Conservation (phyloP, 371 early-diverging fungal genomes). For the Circinella minor region DNA sequence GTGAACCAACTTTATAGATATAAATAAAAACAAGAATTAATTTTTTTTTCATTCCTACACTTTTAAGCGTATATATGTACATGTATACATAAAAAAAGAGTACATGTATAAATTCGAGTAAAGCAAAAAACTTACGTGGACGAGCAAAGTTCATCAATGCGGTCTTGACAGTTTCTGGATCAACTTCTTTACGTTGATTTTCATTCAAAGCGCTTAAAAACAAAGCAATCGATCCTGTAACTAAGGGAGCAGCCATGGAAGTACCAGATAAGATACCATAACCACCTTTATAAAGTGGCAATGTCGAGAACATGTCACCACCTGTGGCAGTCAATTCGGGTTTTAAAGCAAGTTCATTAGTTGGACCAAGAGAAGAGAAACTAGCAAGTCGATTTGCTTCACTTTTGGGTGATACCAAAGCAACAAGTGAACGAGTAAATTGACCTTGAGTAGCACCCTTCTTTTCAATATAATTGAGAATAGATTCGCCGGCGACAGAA, state of each 20-base stretch:
- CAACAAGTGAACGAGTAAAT: neutral
- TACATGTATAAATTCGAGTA: too few relatives aligned
- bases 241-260: constrained; percentile 66
- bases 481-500: neutral
- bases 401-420: constrained; percentile 7
- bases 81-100: too few relatives aligned
- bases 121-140: constrained; percentile 18
- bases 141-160: constrained; percentile 54
- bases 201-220: constrained; percentile 37
- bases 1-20: constrained; percentile 21
- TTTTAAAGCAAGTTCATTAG: constrained; percentile 47
- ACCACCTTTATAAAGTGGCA: constrained; percentile 36
- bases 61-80: too few relatives aligned
- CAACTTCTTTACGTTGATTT: neutral
- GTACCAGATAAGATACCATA: constrained; percentile 73
- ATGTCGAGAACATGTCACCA: constrained; percentile 70
- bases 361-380: constrained; percentile 53
- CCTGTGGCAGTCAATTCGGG: constrained; percentile 74
- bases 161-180: constrained; percentile 16
- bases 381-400: constrained; percentile 27
- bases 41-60: too few relatives aligned
- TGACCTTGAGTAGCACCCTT: neutral
- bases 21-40: neutral
- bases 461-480: neutral
- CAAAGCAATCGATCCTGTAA: constrained; percentile 71